phyloP scores from a whole-genome alignment of 208 protist genomes.

The Leishmania gerbilli region DNA sequence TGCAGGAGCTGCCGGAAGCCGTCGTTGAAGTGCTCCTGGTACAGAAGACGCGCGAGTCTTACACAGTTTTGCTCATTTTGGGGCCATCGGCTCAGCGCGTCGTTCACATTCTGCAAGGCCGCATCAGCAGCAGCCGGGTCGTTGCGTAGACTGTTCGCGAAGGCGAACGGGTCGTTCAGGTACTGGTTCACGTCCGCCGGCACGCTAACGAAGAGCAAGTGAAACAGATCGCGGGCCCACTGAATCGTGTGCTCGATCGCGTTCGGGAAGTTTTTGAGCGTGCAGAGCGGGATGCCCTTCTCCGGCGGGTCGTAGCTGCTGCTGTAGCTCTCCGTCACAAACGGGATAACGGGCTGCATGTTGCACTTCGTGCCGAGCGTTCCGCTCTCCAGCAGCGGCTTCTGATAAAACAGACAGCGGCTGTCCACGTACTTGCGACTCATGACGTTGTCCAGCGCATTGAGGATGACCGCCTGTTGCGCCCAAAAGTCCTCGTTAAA shows the following conservation, averaged over 20 bases:
- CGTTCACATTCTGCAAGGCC: constrained; percentile 72
- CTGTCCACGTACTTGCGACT: constrained; percentile 97
- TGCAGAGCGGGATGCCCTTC: constrained; percentile 99
- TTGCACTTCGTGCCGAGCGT: constrained; percentile 99
- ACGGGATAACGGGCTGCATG: constrained; percentile 97
- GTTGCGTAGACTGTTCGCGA: constrained; percentile 58
- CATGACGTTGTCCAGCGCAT: constrained; percentile 99
- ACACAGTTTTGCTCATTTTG: constrained; percentile 94
- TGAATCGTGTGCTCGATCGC: constrained; percentile 99
- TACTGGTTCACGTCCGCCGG: constrained; percentile 90
- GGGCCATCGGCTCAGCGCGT: constrained; percentile 82
- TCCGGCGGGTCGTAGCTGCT: constrained; percentile 97
- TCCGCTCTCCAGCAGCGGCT: constrained; percentile 98
- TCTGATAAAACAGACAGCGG: constrained; percentile 95
- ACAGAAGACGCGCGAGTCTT: constrained; percentile 92
- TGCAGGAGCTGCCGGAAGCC: constrained; percentile 97
- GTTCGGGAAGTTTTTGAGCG: constrained; percentile 99
- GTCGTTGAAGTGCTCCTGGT: constrained; percentile 96
- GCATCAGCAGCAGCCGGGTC: constrained; percentile 70
- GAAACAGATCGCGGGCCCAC: constrained; percentile 94
- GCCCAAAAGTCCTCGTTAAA: constrained; percentile 98
- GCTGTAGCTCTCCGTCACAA: constrained; percentile 98
- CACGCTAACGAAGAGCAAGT: constrained; percentile 80
- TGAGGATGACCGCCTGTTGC: constrained; percentile 94
- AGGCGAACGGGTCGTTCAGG: constrained; percentile 63